Base-by-base conservation (phyloP, 352 stramenopile species). In the Globisporangium polare region DNA sequence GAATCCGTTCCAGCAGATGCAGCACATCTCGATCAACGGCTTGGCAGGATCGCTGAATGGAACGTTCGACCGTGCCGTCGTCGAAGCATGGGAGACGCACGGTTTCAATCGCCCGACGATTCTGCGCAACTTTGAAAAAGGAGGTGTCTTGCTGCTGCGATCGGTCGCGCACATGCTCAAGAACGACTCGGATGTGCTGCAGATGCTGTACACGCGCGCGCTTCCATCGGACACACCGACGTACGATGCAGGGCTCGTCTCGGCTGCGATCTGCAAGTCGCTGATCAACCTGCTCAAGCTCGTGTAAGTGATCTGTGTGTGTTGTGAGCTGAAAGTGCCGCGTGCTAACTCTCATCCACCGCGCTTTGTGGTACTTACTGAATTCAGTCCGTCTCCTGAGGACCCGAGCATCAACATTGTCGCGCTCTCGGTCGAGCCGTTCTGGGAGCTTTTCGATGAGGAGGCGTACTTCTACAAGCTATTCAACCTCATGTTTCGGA, bases 381-480 rank as follows among this genome's bases (percentile, higher is more conserved):
- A n/a, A 12, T 53, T 22, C 46, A 91, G 82, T n/a, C 72, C 79
- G 22, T 74, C 64, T n/a, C 73, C 80, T 10, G 77, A 89, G 47
- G 58, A 85, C 41, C 70, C 79, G 1, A 77, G 74, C 17, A 84
- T 95, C 46, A 86, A 95, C 60, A 87, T 93, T 29, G 74, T 91
- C 10, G 68, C 81, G 35, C 74, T 95, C 47, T 92, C 86, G 1
- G 62, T 86, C 42, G 82, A 95, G 54, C 86, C 86, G 20, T 92
- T 90, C 53, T 95, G 86, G 86, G 73, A 93, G 45, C 62, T 95
- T 9, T 89, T 95, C 66, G 80, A 90, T 26, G 86, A 95, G 59
- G 79, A 90, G 12, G 69, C 69, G 35, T 90, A 88, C 60, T 93
- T 95, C 53, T 69, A 79, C 56, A 91, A 91, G 57, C 60, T 93